phyloP scores from a whole-genome alignment of 306 rosid species.

The Dalbergia cochinchinensis region DNA sequence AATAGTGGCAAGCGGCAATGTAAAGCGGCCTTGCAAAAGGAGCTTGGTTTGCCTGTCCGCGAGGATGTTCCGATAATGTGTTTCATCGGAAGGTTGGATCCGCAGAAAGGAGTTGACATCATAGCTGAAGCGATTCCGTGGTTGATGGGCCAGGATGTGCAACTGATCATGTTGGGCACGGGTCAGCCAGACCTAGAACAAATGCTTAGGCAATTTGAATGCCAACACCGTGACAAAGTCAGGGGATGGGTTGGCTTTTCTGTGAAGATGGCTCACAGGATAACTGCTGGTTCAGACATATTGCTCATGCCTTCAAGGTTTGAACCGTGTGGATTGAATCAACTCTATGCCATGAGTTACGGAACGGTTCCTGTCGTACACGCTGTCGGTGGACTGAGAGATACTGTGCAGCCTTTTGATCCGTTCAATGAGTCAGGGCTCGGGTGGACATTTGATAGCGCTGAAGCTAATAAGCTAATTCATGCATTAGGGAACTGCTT shows the following conservation, averaged over 20 bases:
- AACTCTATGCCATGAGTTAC: slow-evolving; percentile 91
- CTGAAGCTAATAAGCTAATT: slow-evolving; percentile 70
- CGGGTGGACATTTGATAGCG: slow-evolving; percentile 92
- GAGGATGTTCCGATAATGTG: slow-evolving; percentile 74
- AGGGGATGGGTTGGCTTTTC: slow-evolving; percentile 97
- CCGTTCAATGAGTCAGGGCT: slow-evolving; percentile 79
- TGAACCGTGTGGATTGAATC: slow-evolving; percentile 97
- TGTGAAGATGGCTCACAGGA: slow-evolving; percentile 85
- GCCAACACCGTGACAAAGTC: slow-evolving; percentile 62
- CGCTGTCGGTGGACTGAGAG: slow-evolving; percentile 90
- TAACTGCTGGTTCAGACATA: slow-evolving; percentile 90
- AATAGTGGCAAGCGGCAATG: slow-evolving; percentile 79
- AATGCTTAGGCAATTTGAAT: slow-evolving; percentile 68
- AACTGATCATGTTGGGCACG: slow-evolving; percentile 86
- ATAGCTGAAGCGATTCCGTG: slow-evolving; percentile 92
- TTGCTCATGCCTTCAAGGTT: slow-evolving; percentile 97
- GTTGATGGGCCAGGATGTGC: slow-evolving; percentile 88
- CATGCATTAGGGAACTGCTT: slow-evolving; percentile 84
- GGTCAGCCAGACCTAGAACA: slow-evolving; percentile 87
- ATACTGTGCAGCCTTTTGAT: slow-evolving; percentile 81
- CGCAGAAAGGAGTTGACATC: slow-evolving; percentile 90
- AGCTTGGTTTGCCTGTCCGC: slow-evolving; percentile 83
- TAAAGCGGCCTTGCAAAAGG: slow-evolving; percentile 89
- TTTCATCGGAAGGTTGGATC: slow-evolving; percentile 91
- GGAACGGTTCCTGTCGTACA: slow-evolving; percentile 98